Evolutionary conservation across 208 protist genomes (phyloP), one percentile per base, ranked within the genome.

Genomic region (Leishmania gerbilli): DNA sequence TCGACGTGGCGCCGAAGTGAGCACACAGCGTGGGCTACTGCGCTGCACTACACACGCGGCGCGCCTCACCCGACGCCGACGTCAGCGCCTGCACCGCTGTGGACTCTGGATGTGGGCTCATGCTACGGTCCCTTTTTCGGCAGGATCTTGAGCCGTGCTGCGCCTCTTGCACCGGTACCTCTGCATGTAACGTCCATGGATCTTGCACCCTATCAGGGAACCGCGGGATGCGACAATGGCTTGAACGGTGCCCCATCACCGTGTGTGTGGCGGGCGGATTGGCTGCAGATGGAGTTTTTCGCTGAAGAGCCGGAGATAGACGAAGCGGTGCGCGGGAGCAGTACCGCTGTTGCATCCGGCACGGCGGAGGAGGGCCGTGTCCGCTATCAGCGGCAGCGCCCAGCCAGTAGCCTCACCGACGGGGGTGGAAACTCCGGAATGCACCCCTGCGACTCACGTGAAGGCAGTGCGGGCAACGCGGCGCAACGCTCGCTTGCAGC

Each of bases 81-180:
- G 64, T 37, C 77, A 24, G 34, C 21, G 17, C 51, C 79, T 9
- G 77, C 89, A 19, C 82, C 89, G 56, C 79, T 98, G 47, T 80
- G 72, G 27, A 87, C 92, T 37, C 77, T 98, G 42, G 95, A 98
- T 68, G 88, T 98, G 13, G 95, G 95, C 9, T 91, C 88, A 24
- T 98, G 95, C 87, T 98, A 98, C 79, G 92, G 91, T 27, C 93
- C 95, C 8, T 96, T 98, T 79, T 69, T 62, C 1, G 88, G 88
- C 19, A 81, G 76, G 49, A 56, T 9, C 8, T 40, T 93, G 27
- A 53, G 60, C 3, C 86, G 92, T 71, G 62, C 78, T 3, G 45
- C 84, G 7, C 72, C 77, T 7, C 64, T 90, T 24, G 53, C 77
- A 24, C 31, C 77, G 11, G 86, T 98, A 3, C 88, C 92, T 3